Evolutionary conservation across 2,329 filamentous ascomycete genomes (phyloP).

Genomic region (Dactylellina drechsleri): DNA sequence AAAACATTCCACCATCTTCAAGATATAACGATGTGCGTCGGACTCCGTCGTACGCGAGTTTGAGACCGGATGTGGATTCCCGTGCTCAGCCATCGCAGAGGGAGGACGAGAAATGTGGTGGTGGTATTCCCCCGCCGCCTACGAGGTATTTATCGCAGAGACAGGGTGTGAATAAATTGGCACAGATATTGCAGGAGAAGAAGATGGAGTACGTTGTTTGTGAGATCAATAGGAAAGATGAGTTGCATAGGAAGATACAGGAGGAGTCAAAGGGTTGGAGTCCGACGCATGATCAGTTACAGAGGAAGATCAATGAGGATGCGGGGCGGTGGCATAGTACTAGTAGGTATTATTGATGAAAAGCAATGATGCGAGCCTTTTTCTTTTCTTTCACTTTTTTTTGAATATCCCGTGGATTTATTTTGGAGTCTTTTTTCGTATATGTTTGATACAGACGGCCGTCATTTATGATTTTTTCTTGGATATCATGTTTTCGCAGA

Average conservation of each 20-base stretch:
- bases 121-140: conserved; percentile 38
- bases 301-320: too few relatives aligned
- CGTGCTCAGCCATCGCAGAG: neutral
- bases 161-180: conserved; percentile 24
- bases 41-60: conserved; percentile 39
- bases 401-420: too few relatives aligned
- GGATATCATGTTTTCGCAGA: too few relatives aligned
- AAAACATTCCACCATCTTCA: conserved; percentile 29
- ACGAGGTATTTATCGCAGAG: conserved; percentile 42
- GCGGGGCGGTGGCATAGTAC: too few relatives aligned
- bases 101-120: neutral
- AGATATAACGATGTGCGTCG: conserved; percentile 23
- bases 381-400: neutral
- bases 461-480: too few relatives aligned
- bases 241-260: conserved; percentile 35
- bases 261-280: conserved; percentile 40
- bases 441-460: too few relatives aligned
- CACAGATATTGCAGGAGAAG: conserved; percentile 29
- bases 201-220: conserved; percentile 44
- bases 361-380: neutral
- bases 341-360: neutral
- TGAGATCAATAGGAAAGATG: conserved; percentile 47
- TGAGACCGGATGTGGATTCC: conserved; percentile 30
- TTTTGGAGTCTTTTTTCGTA: too few relatives aligned
- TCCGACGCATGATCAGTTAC: neutral